Conservation (phyloP, 306 rosid species). For the Pachyrhizus erosus region DNA sequence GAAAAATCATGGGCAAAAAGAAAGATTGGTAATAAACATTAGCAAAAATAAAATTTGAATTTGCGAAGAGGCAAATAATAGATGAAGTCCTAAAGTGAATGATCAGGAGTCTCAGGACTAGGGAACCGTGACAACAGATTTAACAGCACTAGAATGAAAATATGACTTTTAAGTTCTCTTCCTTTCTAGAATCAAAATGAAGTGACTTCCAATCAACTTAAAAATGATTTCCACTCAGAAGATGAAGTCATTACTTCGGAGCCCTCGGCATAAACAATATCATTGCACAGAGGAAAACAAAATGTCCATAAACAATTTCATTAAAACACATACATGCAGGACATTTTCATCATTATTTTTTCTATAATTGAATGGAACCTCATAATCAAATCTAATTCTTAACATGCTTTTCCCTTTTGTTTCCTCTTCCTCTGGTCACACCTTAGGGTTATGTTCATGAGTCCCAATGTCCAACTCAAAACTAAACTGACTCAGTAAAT, state of each 20-base stretch:
- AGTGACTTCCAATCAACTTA: conserved; percentile 4
- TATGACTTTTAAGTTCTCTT: neutral
- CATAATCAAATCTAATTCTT: neutral
- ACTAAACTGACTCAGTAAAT: conserved; percentile 5
- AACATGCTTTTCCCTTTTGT: conserved; percentile 8
- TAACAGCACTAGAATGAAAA: neutral
- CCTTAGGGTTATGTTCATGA: neutral
- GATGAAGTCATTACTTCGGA: neutral
- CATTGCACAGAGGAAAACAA: neutral
- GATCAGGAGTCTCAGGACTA: neutral
- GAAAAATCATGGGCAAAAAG: neutral
- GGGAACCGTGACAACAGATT: neutral
- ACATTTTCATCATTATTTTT: neutral
- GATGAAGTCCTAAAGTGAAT: neutral
- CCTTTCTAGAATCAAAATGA: neutral
- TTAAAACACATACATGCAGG: neutral
- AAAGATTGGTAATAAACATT: neutral
- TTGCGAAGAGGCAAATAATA: neutral
- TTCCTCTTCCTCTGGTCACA: neutral
- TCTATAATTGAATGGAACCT: neutral
- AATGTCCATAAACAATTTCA: conserved; percentile 4
- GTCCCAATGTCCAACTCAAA: conserved; percentile 3
- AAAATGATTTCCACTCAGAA: neutral
- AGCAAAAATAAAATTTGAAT: neutral
- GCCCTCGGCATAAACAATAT: neutral